Base-by-base conservation (phyloP, 2,329 filamentous ascomycete genomes). In the Botryotinia narcissicola region DNA sequence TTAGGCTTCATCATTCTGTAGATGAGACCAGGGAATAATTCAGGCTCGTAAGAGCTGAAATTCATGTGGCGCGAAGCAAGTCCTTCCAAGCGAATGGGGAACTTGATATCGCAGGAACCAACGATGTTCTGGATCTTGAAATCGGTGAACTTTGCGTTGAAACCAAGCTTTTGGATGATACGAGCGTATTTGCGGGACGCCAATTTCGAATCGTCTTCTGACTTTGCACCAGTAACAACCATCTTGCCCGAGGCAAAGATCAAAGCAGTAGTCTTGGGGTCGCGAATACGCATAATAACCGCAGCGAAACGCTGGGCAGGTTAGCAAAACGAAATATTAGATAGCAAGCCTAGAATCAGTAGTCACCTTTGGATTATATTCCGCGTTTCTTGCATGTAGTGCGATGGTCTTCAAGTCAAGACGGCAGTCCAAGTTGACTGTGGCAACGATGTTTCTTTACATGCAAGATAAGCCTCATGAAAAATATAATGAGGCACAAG, bases 111-210 rank as follows among this genome's bases (percentile, higher is more conserved):
- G 84, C 95, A 98, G 75, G 94, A 97, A 77, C 96, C 96, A 78
- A 99, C 96, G 77, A 99, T 98, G 85, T 99, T 99, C 87, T 98
- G 95, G 81, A 99, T 99, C 89, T 98, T 99, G 87, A 99, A 99
- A 84, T 99, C 96, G 78, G 95, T 98, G 84, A 99, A 98, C 89
- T 98, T 98, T 80, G 96, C 95, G 79, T 98, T 97, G 88, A 99
- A 99, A 76, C 96, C 96, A 75, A 99, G 93, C 87, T 99, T 99
- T 88, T 99, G 96, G 80, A 99, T 98, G 84, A 99, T 98, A 81
- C 96, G 95, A 71, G 96, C 96, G 82, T 98, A 98, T 85, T 99
- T 99, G 85, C 95, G 91, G 74, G 93, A 96, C 14, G 96, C 96
- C 81, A 99, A 91, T 86, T 98, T 98, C 75, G 94, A 97, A 82